Evolutionary conservation across 2,329 filamentous ascomycete genomes (phyloP).

Genomic region (Ascochyta rabiei): DNA sequence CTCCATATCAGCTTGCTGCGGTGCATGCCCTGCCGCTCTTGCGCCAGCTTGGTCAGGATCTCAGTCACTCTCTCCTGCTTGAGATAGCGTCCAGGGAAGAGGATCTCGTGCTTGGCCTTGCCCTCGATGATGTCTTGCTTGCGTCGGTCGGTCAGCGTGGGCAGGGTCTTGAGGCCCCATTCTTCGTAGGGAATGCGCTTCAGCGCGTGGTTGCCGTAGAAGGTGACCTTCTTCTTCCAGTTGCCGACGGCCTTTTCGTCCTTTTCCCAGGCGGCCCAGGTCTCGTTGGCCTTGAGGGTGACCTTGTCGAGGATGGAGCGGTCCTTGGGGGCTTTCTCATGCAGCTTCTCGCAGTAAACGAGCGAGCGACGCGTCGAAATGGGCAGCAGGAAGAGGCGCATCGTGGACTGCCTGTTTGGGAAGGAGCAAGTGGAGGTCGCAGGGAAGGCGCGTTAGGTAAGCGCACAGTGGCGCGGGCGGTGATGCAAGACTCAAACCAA

Average conservation of each 20-base stretch:
- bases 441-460: constrained; percentile 17
- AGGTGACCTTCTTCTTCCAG: constrained; percentile 87
- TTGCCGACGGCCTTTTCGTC: constrained; percentile 65
- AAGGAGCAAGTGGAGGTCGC: constrained; percentile 8
- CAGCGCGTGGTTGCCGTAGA: constrained; percentile 84
- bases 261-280: constrained; percentile 88
- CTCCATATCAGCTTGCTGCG: constrained; percentile 79
- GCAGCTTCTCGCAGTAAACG: constrained; percentile 84
- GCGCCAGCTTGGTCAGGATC: constrained; percentile 74
- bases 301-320: constrained; percentile 71
- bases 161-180: constrained; percentile 96
- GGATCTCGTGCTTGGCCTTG: constrained; percentile 70
- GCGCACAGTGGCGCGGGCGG: constrained; percentile 25
- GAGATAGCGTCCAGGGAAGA: constrained; percentile 77
- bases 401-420: constrained; percentile 48
- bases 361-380: constrained; percentile 90
- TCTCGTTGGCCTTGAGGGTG: constrained; percentile 72
- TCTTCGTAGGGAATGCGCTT: constrained; percentile 93
- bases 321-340: constrained; percentile 55
- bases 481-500: constrained; percentile 20
- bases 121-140: constrained; percentile 68
- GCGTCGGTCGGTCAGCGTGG: constrained; percentile 73
- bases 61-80: constrained; percentile 65
- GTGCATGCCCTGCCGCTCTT: constrained; percentile 81
- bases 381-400: constrained; percentile 94